Base-by-base conservation (phyloP, 768 basidiomycete species). In the Kwoniella shandongensis region DNA sequence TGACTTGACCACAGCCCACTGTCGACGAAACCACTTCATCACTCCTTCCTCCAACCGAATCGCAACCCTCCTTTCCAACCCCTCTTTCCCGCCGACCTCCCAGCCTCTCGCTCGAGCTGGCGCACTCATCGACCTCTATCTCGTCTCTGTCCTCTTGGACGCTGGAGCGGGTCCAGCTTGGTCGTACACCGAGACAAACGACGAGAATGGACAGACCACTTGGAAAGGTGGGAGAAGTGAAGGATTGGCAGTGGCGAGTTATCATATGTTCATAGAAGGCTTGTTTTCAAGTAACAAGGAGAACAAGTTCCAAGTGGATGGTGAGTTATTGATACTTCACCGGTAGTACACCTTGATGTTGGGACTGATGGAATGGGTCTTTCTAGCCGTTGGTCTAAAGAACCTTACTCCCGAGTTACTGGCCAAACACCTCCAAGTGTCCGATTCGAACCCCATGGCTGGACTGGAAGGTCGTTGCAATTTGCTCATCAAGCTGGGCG, bases 101-200 rank as follows among this genome's bases (percentile, higher is more conserved):
- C 55, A 57, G 18, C 55, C 65, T 6, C 39, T 76, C 32, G 77
- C 92, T 67, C 81, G 83, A 40, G 82, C 85, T 49, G 84, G 85
- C 56, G 83, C 91, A 1, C 80, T 91, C 30, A 81, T 98, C 72
- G 94, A 98, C 77, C 83, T 96, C 38, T 93, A 92, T 79, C 78
- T 86, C 51, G 79, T 87, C 22, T 91, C 91, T 11, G 94, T 98
- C 7, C 81, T 98, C 13, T 84, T 99, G 32, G 94, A 98, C 67
- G 94, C 93, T 0, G 93, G 93, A 1, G 94, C 93, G 0, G 94
- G 93, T 0, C 86, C 83, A 54, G 68, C 78, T 1, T 98, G 93
- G 93, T 76, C 76, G 11, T 98, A 87, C 76, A 80, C 78, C 6
- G 91, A 93, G 55, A 74, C 20, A 5, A n/a, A n/a, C n/a, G 47